These are phyloP conservation scores for Fusarium dimerum DNA, from an alignment of 2,329 filamentous ascomycete species.

Conservation along the genomic window DNA sequence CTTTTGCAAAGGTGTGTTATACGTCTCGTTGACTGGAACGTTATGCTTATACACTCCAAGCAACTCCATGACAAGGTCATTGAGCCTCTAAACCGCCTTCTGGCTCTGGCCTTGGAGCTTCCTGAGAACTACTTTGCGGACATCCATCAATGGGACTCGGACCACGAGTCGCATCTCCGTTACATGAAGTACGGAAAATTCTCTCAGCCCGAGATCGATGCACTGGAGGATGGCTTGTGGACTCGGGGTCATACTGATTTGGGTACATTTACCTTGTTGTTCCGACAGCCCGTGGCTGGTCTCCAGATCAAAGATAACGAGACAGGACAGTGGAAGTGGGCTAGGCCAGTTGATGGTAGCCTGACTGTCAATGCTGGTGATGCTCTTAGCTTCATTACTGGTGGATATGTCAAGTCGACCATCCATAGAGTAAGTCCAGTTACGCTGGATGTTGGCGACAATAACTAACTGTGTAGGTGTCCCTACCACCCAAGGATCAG, in stretches of 20 bases:
- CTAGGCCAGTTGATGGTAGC: conserved; percentile 48
- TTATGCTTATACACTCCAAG: conserved; percentile 25
- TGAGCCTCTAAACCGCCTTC: conserved; percentile 57
- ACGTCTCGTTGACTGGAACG: no score
- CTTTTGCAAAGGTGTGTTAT: conserved; percentile 15
- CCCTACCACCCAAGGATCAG: conserved; percentile 42
- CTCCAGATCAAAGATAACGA: conserved; percentile 54
- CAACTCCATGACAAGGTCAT: conserved; percentile 54
- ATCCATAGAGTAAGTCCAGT: conserved; percentile 39
- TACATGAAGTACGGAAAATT: conserved; percentile 62
- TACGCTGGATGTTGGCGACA: no score
- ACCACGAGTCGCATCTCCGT: conserved; percentile 61
- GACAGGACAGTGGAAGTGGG: conserved; percentile 51
- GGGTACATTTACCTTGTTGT: conserved; percentile 56
- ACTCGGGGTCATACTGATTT: conserved; percentile 57
- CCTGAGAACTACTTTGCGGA: conserved; percentile 57
- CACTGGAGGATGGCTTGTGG: conserved; percentile 44
- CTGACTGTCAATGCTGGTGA: conserved; percentile 55
- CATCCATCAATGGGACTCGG: conserved; percentile 56
- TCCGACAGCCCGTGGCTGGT: conserved; percentile 59
- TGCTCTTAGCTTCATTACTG: conserved; percentile 49
- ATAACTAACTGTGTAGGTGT: conserved; percentile 27
- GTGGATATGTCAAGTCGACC: conserved; percentile 46
- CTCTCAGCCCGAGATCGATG: conserved; percentile 46
- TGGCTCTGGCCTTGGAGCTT: conserved; percentile 62